Evolutionary conservation across 306 rosid species (phyloP).

Genomic region (Begonia masoniana): DNA sequence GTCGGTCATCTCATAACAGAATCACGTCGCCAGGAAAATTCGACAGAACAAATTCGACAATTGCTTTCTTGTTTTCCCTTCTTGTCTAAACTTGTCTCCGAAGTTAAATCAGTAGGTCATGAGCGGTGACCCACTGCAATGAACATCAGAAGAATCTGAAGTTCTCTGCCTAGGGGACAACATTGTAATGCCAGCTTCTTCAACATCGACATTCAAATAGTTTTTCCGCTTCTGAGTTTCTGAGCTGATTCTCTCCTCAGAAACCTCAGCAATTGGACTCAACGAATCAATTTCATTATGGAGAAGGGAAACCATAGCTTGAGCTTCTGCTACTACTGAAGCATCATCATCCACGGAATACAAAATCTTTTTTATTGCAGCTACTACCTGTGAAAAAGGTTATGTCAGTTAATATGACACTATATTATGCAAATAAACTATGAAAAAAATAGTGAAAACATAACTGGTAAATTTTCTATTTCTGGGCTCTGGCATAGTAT

Average conservation of each 20-base stretch:
- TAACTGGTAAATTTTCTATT: constrained; percentile 57
- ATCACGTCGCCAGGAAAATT: too few species aligned
- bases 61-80: too few species aligned
- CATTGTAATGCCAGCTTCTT: constrained; percentile 35
- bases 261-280: constrained; percentile 80
- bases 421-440: neutral
- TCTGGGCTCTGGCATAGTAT: constrained; percentile 77
- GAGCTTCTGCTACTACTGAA: constrained; percentile 74
- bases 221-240: constrained; percentile 75
- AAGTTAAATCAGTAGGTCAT: constrained; percentile 35
- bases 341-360: constrained; percentile 79
- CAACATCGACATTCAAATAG: constrained; percentile 49
- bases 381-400: constrained; percentile 47
- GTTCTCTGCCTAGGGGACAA: constrained; percentile 80
- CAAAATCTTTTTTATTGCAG: constrained; percentile 70
- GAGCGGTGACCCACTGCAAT: constrained; percentile 86
- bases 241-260: constrained; percentile 48
- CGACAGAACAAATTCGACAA: too few species aligned
- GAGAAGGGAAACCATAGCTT: constrained; percentile 49
- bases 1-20: too few species aligned
- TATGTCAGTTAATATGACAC: neutral
- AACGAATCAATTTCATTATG: constrained; percentile 26
- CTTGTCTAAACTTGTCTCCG: too few species aligned
- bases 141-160: constrained; percentile 77
- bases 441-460: neutral